phyloP scores from a whole-genome alignment of 1,284 basidiomycete genomes.

The Naganishia liquefaciens region DNA sequence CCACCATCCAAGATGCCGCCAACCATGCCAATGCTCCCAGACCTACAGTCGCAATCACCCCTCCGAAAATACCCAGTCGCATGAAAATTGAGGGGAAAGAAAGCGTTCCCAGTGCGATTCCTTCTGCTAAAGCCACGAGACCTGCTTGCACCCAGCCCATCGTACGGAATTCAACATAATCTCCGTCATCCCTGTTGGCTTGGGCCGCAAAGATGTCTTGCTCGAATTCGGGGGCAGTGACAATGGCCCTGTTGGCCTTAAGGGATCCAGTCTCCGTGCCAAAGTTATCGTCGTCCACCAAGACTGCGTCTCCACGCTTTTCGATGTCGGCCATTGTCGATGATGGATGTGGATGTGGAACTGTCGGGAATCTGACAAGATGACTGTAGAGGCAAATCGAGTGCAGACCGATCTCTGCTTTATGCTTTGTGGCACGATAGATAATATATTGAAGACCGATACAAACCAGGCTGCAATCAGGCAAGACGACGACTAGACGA shows the following conservation, averaged over 20 bases:
- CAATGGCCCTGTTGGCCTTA: constrained; percentile 87
- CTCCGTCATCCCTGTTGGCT: constrained; percentile 39
- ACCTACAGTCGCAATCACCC: constrained; percentile 42
- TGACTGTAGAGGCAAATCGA: neutral
- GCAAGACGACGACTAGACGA: neutral
- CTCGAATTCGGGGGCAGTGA: constrained; percentile 60
- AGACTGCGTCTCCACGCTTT: constrained; percentile 57
- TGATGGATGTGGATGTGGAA: neutral
- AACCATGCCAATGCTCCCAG: constrained; percentile 44
- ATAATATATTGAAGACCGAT: too few species aligned
- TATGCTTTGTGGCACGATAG: too few species aligned
- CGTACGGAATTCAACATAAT: constrained; percentile 47
- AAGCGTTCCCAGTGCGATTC: constrained; percentile 48
- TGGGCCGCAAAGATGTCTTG: constrained; percentile 43
- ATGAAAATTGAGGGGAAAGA: constrained; percentile 48
- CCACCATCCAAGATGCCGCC: constrained; percentile 47
- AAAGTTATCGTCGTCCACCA: constrained; percentile 98
- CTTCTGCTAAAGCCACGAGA: constrained; percentile 47
- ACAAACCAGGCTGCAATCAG: too few species aligned
- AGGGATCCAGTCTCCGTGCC: constrained; percentile 38
- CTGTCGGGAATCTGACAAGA: neutral
- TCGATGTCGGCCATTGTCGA: constrained; percentile 22
- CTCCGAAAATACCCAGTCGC: constrained; percentile 47
- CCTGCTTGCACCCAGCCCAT: constrained; percentile 49
- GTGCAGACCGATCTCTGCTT: too few species aligned